These are phyloP conservation scores for Quercus agrifolia DNA, from an alignment of 306 rosid species.

Conservation along the genomic window DNA sequence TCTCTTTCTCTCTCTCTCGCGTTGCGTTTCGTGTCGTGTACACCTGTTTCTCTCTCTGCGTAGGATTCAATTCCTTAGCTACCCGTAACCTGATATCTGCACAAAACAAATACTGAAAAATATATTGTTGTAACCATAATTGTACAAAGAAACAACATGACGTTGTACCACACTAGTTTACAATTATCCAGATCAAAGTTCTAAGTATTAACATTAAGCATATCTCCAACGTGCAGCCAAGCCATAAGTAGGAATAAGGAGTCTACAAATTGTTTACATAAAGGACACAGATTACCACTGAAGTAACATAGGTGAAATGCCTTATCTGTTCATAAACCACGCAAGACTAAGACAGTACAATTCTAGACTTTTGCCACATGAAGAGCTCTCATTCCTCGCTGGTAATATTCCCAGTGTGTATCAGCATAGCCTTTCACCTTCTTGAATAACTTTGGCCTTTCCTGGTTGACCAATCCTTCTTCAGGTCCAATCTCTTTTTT, in stretches of 20 bases:
- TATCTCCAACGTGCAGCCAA: neutral
- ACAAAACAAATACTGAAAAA: no score
- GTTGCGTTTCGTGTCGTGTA: no score
- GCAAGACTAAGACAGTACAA: neutral
- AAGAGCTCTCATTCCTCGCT: conserved; percentile 41
- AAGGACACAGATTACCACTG: neutral
- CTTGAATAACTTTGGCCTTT: conserved; percentile 36
- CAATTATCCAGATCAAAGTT: neutral
- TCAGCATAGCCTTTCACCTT: conserved; percentile 33
- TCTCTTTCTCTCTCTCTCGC: no score
- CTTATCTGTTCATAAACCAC: neutral
- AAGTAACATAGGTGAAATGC: neutral
- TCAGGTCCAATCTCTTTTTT: conserved; percentile 46
- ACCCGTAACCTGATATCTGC: no score
- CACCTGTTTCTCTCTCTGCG: no score
- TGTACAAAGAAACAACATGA: neutral
- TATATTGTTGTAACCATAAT: neutral
- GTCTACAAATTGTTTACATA: neutral
- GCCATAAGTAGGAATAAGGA: neutral
- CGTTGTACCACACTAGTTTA: neutral
- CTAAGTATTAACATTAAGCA: neutral
- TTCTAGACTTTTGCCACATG: conserved; percentile 22
- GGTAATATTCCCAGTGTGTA: conserved; percentile 23
- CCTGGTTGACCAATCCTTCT: conserved; percentile 31
- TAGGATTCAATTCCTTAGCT: no score